Base-by-base conservation (phyloP, 1,139 yeast genomes). In the Wickerhamiella pararugosa region DNA sequence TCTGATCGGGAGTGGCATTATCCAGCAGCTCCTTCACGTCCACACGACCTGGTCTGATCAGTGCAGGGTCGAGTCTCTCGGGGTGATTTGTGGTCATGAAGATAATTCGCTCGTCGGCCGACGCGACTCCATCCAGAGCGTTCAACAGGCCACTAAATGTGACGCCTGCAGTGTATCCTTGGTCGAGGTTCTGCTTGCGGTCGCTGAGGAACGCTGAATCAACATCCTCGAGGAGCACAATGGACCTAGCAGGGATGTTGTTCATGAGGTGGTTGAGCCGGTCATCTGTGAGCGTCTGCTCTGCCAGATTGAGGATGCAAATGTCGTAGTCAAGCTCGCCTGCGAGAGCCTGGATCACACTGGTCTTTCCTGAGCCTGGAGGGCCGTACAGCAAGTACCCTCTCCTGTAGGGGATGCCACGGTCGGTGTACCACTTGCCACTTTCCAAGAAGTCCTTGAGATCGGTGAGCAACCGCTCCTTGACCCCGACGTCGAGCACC, bases 31-130 rank as follows among this genome's bases (percentile, higher is more conserved):
- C 79, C 61, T 84, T 84, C 60, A 70, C 78, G 58, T 90, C 99
- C 28, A 90, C 81, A 59, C 99, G 71, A 3, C 99, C 99, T 0
- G 99, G 99, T 51, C 99, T 71, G 49, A 81, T 64, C 44, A 81
- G 63, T 2, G 71, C 71, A 6, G 70, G 86, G 55, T 90, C 99
- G 36, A 90, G 67, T 48, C 75, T 75, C 51, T 90, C 97, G 0
- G 96, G 96, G 56, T 90, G 98, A 60, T 90, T 90, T 25, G 98
- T 87, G 10, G 99, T 90, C 98, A 90, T 90, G 61, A 90, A 90
- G 0, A 96, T 90, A 34, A 90, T 71, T 40, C 95, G 80, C 56
- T 90, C 98, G 56, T 90, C 98, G 1, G 97, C 94, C 37, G 95
- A 82, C 1, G 97, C 94, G n/a, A 90, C 98, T 40, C 98, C 99